phyloP scores from a whole-genome alignment of 2,329 filamentous ascomycete genomes.

The Alternaria burnsii region DNA sequence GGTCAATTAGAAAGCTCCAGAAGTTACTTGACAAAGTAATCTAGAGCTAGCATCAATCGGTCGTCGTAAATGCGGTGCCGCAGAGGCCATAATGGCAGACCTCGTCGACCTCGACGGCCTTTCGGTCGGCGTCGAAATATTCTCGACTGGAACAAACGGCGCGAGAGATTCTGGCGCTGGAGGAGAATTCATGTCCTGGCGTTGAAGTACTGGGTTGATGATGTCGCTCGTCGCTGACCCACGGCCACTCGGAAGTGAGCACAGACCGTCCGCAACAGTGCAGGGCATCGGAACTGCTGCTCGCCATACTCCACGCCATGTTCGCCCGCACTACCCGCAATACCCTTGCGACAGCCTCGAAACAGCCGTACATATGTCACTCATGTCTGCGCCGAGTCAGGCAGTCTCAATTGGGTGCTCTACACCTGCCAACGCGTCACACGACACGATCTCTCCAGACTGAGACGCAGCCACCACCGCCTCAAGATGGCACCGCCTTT shows the following conservation, averaged over 20 bases:
- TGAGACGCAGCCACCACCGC: slow-evolving; percentile 18
- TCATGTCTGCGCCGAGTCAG: slow-evolving; percentile 36
- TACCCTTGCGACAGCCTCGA: slow-evolving; percentile 31
- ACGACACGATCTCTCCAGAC: slow-evolving; percentile 36
- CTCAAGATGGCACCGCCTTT: slow-evolving; percentile 44
- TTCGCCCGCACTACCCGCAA: slow-evolving; percentile 33
- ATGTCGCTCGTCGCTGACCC: slow-evolving; percentile 7
- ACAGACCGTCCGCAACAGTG: slow-evolving; percentile 36
- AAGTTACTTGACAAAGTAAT: slow-evolving; percentile 7
- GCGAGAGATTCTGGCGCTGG: slow-evolving; percentile 12
- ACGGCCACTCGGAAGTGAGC: slow-evolving; percentile 34
- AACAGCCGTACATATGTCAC: slow-evolving; percentile 41
- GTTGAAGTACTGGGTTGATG: slow-evolving; percentile 4
- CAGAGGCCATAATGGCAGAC: background rate
- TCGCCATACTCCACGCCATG: slow-evolving; percentile 40
- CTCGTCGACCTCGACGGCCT: background rate
- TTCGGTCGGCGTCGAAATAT: background rate
- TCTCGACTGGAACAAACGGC: background rate
- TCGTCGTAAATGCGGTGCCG: background rate
- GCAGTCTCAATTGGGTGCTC: slow-evolving; percentile 25
- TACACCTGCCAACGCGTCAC: background rate
- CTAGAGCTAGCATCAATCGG: background rate
- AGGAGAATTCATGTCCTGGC: background rate
- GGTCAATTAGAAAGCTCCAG: slow-evolving; percentile 16
- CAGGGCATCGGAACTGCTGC: slow-evolving; percentile 22